phyloP scores from a whole-genome alignment of 1,284 basidiomycete species.

The Gymnopus androsaceus region DNA sequence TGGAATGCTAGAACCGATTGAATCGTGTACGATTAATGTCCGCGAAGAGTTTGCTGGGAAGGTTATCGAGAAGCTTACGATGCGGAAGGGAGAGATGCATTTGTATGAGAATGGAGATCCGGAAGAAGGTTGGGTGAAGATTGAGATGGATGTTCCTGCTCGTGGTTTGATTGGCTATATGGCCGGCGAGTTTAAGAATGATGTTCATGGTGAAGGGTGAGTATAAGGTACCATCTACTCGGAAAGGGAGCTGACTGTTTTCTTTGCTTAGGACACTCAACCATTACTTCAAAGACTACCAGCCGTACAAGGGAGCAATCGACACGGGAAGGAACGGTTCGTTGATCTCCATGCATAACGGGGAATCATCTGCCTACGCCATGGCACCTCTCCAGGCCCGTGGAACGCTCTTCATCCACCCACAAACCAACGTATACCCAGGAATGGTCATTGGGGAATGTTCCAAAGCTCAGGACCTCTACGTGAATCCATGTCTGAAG shows the following conservation, averaged over 20 bases:
- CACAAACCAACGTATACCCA: constrained; percentile 44
- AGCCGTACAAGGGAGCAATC: constrained; percentile 41
- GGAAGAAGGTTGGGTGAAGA: constrained; percentile 42
- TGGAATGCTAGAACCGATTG: constrained; percentile 42
- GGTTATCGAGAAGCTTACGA: constrained; percentile 48
- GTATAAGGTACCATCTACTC: constrained; percentile 10
- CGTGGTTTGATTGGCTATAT: constrained; percentile 50
- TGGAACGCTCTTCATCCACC: constrained; percentile 45
- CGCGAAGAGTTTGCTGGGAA: constrained; percentile 44
- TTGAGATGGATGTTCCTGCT: constrained; percentile 48
- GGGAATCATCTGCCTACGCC: constrained; percentile 45
- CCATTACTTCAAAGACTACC: constrained; percentile 49
- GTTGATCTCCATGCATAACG: constrained; percentile 45
- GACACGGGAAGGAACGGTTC: constrained; percentile 47
- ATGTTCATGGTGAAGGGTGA: constrained; percentile 49
- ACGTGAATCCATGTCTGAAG: constrained; percentile 46
- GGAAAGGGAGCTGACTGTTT: neutral
- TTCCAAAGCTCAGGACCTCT: constrained; percentile 44
- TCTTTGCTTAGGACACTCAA: constrained; percentile 38
- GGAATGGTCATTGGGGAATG: constrained; percentile 52
- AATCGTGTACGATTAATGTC: constrained; percentile 44
- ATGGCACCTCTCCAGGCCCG: constrained; percentile 49
- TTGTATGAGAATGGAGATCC: constrained; percentile 37
- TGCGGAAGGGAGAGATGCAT: constrained; percentile 47
- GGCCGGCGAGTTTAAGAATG: constrained; percentile 51